Evolutionary conservation across 2,329 filamentous ascomycete species (phyloP).

Genomic region (Coleophoma cylindrospora): DNA sequence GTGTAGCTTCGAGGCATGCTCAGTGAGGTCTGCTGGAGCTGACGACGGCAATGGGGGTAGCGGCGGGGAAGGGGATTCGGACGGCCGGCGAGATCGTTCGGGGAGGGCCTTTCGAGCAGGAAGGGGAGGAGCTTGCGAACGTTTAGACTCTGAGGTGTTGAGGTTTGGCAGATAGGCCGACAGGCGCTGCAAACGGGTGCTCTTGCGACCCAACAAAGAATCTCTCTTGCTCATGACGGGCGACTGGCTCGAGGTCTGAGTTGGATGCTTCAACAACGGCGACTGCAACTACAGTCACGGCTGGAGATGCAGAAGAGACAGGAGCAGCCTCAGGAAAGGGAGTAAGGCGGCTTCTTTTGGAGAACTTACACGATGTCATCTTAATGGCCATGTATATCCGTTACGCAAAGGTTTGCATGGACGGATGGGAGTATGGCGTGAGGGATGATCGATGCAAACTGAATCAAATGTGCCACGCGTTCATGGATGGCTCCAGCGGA

Average conservation of each 20-base stretch:
- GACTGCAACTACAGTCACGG: not conserved
- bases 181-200: constrained; percentile 1
- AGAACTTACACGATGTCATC: not conserved
- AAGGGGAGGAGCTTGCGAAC: not conserved
- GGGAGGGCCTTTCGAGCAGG: not conserved
- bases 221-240: not conserved
- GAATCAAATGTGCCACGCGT: too few species aligned
- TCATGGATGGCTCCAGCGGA: too few species aligned
- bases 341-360: not conserved
- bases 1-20: not conserved
- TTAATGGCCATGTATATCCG: not conserved
- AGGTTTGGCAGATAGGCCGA: not conserved
- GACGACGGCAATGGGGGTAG: not conserved
- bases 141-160: constrained; percentile 1
- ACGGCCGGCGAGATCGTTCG: not conserved
- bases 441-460: too few species aligned
- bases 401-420: not conserved
- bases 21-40: not conserved
- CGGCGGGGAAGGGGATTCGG: not conserved
- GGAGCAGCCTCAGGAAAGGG: not conserved
- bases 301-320: not conserved
- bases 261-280: not conserved
- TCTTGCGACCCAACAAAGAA: not conserved
- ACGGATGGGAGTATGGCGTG: too few species aligned
- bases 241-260: not conserved